These are phyloP conservation scores for Ettlia oleoabundans DNA, from an alignment of 139 green algal species.

Conservation along the genomic window DNA sequence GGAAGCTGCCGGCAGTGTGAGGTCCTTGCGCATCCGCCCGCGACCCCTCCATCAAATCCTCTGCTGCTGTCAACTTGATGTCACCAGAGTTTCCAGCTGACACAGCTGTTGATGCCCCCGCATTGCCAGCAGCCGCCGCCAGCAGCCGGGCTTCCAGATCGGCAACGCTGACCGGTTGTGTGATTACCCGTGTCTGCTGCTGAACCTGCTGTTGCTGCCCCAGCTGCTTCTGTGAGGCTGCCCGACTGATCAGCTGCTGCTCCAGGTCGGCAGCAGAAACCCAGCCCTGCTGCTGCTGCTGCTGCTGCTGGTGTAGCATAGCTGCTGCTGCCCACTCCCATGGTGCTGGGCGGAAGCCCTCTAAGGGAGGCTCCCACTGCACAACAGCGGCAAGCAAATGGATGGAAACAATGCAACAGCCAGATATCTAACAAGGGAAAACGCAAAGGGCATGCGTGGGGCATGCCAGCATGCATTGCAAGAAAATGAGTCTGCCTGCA, in stretches of 20 bases:
- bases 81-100: too few relatives aligned
- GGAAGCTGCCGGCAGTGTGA: too few relatives aligned
- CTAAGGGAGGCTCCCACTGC: conserved; percentile 49
- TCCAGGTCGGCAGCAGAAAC: background rate
- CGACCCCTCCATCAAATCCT: too few relatives aligned
- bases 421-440: too few relatives aligned
- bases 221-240: background rate
- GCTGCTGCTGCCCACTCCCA: conserved; percentile 14
- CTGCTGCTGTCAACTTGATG: too few relatives aligned
- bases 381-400: background rate
- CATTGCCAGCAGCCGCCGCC: background rate
- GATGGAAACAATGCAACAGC: background rate
- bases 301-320: background rate
- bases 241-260: background rate
- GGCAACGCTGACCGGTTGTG: background rate
- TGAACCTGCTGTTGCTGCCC: background rate
- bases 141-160: conserved; percentile 25
- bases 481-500: too few relatives aligned
- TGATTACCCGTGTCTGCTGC: too few relatives aligned
- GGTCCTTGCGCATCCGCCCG: too few relatives aligned
- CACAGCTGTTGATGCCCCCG: too few relatives aligned
- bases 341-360: conserved; percentile 33
- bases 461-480: background rate
- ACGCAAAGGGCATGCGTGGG: too few relatives aligned
- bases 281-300: background rate